Evolutionary conservation across 2,329 filamentous ascomycete genomes (phyloP).

Genomic region (Metarhizium humberi): DNA sequence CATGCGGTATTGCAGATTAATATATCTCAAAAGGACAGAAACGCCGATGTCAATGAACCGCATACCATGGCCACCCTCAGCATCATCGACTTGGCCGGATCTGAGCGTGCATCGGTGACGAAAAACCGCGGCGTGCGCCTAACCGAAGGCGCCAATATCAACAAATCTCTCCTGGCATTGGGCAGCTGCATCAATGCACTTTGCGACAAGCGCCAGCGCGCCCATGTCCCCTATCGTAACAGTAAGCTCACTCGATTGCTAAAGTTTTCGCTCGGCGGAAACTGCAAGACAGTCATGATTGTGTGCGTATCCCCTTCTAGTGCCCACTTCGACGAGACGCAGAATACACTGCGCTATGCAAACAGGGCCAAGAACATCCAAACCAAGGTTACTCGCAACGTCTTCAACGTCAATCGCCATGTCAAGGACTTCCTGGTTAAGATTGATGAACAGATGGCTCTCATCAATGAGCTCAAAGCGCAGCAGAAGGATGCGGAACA

Average conservation of each 20-base stretch:
- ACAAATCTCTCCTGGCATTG: slow-evolving; percentile 90
- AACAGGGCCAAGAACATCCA: slow-evolving; percentile 99
- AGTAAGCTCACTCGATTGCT: slow-evolving; percentile 92
- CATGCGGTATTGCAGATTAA: slow-evolving; percentile 98
- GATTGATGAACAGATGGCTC: slow-evolving; percentile 95
- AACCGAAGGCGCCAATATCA: slow-evolving; percentile 95
- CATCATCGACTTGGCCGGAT: slow-evolving; percentile 95
- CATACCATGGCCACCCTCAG: slow-evolving; percentile 97
- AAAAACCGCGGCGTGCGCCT: slow-evolving; percentile 91
- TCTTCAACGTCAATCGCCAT: slow-evolving; percentile 97
- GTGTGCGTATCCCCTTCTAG: slow-evolving; percentile 96
- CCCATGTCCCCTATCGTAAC: slow-evolving; percentile 95
- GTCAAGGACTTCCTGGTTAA: slow-evolving; percentile 99
- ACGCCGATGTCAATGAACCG: slow-evolving; percentile 84
- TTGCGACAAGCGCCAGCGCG: slow-evolving; percentile 82
- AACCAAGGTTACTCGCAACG: slow-evolving; percentile 97
- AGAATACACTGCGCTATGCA: slow-evolving; percentile 94
- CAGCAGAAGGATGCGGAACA: slow-evolving; percentile 86
- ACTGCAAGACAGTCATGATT: slow-evolving; percentile 99
- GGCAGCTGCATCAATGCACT: slow-evolving; percentile 98
- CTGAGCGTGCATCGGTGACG: slow-evolving; percentile 89
- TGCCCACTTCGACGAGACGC: slow-evolving; percentile 93
- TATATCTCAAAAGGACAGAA: slow-evolving; percentile 85
- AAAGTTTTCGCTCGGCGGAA: slow-evolving; percentile 94
- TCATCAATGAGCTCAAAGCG: slow-evolving; percentile 91